Conservation (phyloP, 2,329 filamentous ascomycete genomes). For the Oidium heveae region DNA sequence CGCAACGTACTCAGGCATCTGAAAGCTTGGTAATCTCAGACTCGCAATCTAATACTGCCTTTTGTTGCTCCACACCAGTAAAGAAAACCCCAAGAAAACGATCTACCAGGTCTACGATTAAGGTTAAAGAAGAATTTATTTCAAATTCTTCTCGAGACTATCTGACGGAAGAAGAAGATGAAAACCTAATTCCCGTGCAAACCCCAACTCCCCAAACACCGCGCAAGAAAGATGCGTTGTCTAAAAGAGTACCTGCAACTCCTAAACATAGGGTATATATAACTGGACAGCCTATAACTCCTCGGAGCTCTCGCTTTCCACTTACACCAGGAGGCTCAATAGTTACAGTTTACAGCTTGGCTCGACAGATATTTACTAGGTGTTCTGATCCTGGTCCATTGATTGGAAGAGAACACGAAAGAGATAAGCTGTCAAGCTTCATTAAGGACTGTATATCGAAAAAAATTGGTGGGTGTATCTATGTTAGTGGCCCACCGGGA, state of each 20-base stretch:
- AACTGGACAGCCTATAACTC: conserved; percentile 47
- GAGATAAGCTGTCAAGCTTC: conserved; percentile 41
- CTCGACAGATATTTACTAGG: conserved; percentile 62
- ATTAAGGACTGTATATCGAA: conserved; percentile 35
- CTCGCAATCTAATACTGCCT: conserved; percentile 11
- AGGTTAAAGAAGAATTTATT: conserved; percentile 3
- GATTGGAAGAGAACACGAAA: conserved; percentile 20
- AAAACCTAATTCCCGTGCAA: conserved; percentile 18
- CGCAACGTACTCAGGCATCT: conserved; percentile 14
- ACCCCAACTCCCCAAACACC: conserved; percentile 49
- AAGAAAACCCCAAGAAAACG: conserved; percentile 2
- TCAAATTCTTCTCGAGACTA: conserved; percentile 14
- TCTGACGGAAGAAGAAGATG: conserved; percentile 18
- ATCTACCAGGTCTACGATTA: background rate
- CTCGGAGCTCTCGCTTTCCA: conserved; percentile 54
- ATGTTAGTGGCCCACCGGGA: conserved; percentile 84
- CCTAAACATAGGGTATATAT: conserved; percentile 67
- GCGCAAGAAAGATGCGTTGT: conserved; percentile 55
- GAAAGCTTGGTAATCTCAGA: conserved; percentile 21
- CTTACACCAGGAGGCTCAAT: conserved; percentile 36
- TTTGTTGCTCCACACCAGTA: conserved; percentile 9
- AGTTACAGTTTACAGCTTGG: conserved; percentile 64
- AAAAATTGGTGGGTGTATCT: conserved; percentile 54
- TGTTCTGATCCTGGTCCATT: conserved; percentile 17
- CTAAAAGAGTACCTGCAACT: conserved; percentile 43